Base-by-base conservation (phyloP, 2,329 filamentous ascomycete genomes). In the Chrysoporthe austroafricana region DNA sequence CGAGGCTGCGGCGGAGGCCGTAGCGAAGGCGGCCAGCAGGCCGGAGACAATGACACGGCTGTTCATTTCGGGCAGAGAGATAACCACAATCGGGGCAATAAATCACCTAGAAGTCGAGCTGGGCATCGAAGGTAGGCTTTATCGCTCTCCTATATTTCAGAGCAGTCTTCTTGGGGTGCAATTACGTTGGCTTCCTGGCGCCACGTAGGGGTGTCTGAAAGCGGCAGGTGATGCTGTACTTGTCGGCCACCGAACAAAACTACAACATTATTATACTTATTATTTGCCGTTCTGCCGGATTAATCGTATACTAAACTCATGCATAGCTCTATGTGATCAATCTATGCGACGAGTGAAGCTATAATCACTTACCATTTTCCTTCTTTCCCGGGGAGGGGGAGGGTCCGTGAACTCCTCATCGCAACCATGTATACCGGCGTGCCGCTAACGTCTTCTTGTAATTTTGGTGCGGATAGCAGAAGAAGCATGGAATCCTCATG, bases 241-340 rank as follows among this genome's bases (percentile, higher is more conserved):
- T 34, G 34, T 57, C 54, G 54, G 54, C 32, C 16, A 34, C 54
- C 54, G 54, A 57, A 57, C 7, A 57, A 57, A 57, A 57, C 32
- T 57, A 7, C 54, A 39, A n/a, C 54, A 39, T n/a, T 32, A 57
- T 57, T 11, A 36, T n/a, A 18, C n/a, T 36, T 26, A 14, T 18
- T n/a, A 5, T 18, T 21, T 36, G 54, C 34, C 54, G 21, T 34
- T n/a, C 4, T 39, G 32, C 54, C 34, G 54, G 6, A 6, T 16
- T 39, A 5, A 0, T 5, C 18, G 8, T 57, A n/a, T n/a, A 11
- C 39, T 4, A 18, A n/a, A 3, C 4, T 39, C 6, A 18, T 57
- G 32, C 4, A 39, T 57, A 14, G 54, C 18, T 18, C 4, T 18
- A 39, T 39, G 9, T 8, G 8, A 14, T 11, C 13, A 39, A 39